Evolutionary conservation across 2,329 filamentous ascomycete genomes (phyloP), one percentile per base, ranked within the genome.

Genomic region (Ceratocystis colombiana): DNA sequence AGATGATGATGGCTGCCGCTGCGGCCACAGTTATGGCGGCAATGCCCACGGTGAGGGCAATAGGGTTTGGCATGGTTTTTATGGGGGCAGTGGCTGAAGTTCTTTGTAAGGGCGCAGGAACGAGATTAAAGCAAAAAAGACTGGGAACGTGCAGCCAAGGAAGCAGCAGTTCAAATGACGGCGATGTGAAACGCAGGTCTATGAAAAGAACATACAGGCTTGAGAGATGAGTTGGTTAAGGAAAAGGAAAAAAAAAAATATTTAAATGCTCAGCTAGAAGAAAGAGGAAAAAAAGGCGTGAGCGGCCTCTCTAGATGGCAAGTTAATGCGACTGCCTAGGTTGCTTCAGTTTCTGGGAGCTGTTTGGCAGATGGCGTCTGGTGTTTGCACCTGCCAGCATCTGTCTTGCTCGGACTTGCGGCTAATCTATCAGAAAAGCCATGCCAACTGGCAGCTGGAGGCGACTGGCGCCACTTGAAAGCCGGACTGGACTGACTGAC

Each of bases 1-100:
- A 86, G 68, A 87, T 77, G 69, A 82, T 81, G 68, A 84, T 79
- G 67, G 82, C 82, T 44, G 82, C 79, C 30, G 82, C 81, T 67
- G 84, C 79, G 66, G 80, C 82, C 67, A 84, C 78, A 37, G 82
- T 80, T 44, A 83, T 76, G 74, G 81, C 83, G 69, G 84, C 79
- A 61, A 83, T 77, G 77, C 82, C 82, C 70, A 79, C 82, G 79
- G 82, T 81, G 68, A 83, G 71, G 55, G 79, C 76, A 70, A 79
- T 74, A 70, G 82, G 80, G 76, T 84, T 84, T 82, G 67, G 61
- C 66, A 67, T 67, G 12, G 41, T 61, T 20, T 17, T n/a, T 22
- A 61, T 44, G 53, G 20, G 22, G 17, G 50, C 8, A 37, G 22
- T 12, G 12, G 22, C 46, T 64, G 17, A 37, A 30, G 37, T 15